Evolutionary conservation across 148 eudicot species (phyloP).

Genomic region (Polygonum maritimum): DNA sequence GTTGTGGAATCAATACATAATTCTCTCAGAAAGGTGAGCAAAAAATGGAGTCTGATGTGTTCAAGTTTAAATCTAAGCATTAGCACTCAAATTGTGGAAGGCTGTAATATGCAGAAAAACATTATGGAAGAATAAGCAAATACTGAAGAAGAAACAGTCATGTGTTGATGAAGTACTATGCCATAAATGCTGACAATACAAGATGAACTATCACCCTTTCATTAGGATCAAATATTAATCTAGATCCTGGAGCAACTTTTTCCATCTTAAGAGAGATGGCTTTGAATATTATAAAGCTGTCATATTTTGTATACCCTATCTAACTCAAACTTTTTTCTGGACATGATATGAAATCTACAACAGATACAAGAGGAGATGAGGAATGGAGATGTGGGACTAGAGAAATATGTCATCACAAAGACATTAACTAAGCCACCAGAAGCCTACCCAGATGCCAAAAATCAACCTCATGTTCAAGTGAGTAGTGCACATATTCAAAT

Average conservation of each 20-base stretch:
- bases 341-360: background rate
- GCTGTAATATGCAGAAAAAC: background rate
- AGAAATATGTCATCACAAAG: constrained; percentile 86
- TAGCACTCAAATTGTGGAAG: background rate
- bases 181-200: background rate
- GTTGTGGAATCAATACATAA: constrained; percentile 91
- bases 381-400: constrained; percentile 77
- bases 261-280: background rate
- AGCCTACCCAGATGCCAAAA: constrained; percentile 94
- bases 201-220: background rate
- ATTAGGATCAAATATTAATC: background rate
- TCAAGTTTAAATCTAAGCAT: background rate
- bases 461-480: constrained; percentile 97
- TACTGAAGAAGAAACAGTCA: background rate
- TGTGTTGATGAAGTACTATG: background rate
- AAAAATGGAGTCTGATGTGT: constrained; percentile 1
- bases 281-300: background rate
- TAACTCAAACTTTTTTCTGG: background rate
- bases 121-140: background rate
- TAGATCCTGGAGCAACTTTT: background rate
- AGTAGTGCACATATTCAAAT: constrained; percentile 15
- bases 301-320: background rate
- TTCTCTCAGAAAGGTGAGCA: constrained; percentile 66
- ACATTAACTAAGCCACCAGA: constrained; percentile 85
- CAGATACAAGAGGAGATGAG: constrained; percentile 95